Percentiles rank a stretch among this genome's conserved stretches.
These are phyloP conservation scores for Diplodia intermedia DNA, from an alignment of 2,329 filamentous ascomycete genomes.

Conservation along the genomic window DNA sequence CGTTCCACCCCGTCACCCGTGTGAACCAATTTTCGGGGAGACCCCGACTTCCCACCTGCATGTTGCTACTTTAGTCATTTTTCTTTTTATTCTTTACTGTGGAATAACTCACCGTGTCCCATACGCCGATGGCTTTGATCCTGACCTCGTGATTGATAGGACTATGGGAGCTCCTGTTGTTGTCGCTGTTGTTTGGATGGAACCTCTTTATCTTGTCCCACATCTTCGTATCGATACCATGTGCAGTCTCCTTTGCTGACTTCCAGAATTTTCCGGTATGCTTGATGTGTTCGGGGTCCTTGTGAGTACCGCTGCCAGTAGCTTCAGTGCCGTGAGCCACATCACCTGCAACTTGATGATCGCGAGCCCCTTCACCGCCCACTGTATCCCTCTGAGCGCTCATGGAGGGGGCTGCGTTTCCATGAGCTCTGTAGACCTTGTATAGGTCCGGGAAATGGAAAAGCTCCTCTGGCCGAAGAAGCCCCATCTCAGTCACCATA, in stretches of 20 bases:
- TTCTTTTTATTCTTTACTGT: not conserved
- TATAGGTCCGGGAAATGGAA: slow-evolving; percentile 54
- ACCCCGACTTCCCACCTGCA: slow-evolving; percentile 25
- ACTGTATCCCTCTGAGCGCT: too few relatives aligned
- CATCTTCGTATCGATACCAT: not conserved
- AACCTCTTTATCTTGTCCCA: not conserved
- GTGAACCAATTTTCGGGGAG: not conserved
- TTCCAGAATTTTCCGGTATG: not conserved
- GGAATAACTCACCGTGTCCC: slow-evolving; percentile 54
- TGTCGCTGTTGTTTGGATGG: not conserved
- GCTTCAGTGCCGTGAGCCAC: not conserved
- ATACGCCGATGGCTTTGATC: slow-evolving; percentile 56
- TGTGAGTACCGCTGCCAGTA: too few relatives aligned
- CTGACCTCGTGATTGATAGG: slow-evolving; percentile 6
- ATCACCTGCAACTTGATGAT: too few relatives aligned
- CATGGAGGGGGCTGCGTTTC: not conserved
- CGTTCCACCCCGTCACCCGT: slow-evolving; percentile 20
- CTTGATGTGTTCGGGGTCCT: not conserved
- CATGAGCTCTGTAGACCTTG: slow-evolving; percentile 38
- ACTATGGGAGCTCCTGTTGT: not conserved
- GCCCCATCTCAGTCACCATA: slow-evolving; percentile 55
- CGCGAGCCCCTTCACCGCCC: too few relatives aligned
- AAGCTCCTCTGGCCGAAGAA: slow-evolving; percentile 55
- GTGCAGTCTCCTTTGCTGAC: not conserved
- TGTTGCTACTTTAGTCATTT: slow-evolving; percentile 36